Base-by-base conservation (phyloP, 192 early-diverging fungal species). In the Paraglomus occultum region DNA sequence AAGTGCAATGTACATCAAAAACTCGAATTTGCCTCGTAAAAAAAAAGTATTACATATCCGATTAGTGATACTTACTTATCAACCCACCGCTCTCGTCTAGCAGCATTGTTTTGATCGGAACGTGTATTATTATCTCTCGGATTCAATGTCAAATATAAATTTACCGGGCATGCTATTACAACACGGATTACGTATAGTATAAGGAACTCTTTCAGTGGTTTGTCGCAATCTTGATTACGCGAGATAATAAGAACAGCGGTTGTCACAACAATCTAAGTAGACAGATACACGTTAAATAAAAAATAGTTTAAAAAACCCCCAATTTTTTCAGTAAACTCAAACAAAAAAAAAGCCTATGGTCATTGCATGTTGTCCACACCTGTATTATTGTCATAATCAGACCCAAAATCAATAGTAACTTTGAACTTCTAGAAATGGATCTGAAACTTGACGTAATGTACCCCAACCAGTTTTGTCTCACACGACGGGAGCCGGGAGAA, bases 151-250 rank as follows among this genome's bases (percentile, higher is more conserved):
- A 81, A 78, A 66, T 80, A 85, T 38, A 89, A 64, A 31, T 82
- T 83, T 15, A 93, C 82, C 38, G 91, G 91, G 44, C 83, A 81
- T 17, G 80, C 79, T 42, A 90, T 44, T 17, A 84, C 68, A 15
- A 87, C 71, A 18, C 88, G 80, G 12, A 85, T 44, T 38, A 87
- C 77, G 59, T 89, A 83, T 0, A 91, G 71, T 38, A 85, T 77
- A 42, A 92, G 70, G 51, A 88, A 89, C 7, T 82, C 61, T 22
- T 83, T 81, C 9, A 94, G 78, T 49, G 55, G 67, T 49, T 39
- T 47, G 38, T 70, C 67, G 15, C 67, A 70, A 6, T 23, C 6
- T n/a, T 20, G 10, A 18, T 22, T 1, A 22, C 23, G 12, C n/a
- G 67, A 58, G n/a, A 54, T 59, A 12, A 70, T 47, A 39, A 70